Percentiles rank a stretch among this genome's conserved stretches.
These are phyloP conservation scores for Raffaelea arxii DNA, from an alignment of 2,329 filamentous ascomycete genomes.

Conservation along the genomic window DNA sequence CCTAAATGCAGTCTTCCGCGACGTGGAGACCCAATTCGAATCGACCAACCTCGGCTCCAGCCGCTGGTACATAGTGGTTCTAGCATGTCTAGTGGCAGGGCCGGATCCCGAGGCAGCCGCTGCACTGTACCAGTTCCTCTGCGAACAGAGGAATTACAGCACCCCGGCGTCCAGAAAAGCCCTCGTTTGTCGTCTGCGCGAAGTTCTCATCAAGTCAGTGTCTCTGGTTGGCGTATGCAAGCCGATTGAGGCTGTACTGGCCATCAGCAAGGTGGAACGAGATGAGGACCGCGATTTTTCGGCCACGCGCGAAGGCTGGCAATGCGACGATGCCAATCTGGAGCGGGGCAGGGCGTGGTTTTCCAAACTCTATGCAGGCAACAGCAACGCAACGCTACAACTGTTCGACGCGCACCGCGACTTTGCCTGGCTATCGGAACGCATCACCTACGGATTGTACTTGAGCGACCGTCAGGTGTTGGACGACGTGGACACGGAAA, in stretches of 20 bases:
- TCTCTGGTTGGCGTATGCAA: constrained; percentile 52
- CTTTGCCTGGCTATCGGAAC: constrained; percentile 38
- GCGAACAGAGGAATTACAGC: constrained; percentile 33
- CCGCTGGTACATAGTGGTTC: constrained; percentile 17
- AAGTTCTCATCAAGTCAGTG: constrained; percentile 49
- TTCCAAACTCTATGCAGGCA: constrained; percentile 43
- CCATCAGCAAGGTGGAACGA: constrained; percentile 39
- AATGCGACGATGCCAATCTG: constrained; percentile 44
- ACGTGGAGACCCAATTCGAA: constrained; percentile 5
- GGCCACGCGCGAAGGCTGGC: constrained; percentile 46
- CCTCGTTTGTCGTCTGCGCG: constrained; percentile 42
- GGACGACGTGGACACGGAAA: constrained; percentile 42
- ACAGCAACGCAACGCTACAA: constrained; percentile 25
- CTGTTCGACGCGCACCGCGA: constrained; percentile 27
- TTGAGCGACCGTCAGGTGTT: constrained; percentile 46
- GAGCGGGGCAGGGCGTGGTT: constrained; percentile 46
- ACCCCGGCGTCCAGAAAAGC: constrained; percentile 32
- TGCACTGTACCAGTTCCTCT: constrained; percentile 47
- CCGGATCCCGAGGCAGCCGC: constrained; percentile 40
- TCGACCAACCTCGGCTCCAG: constrained; percentile 11
- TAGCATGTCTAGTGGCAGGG: constrained; percentile 35
- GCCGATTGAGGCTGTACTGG: constrained; percentile 48
- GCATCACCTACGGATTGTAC: constrained; percentile 50
- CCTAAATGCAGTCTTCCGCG: too few species aligned
- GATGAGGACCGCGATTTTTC: constrained; percentile 47